phyloP scores from a whole-genome alignment of 352 stramenopile species.

The Sclerospora graminicola region DNA sequence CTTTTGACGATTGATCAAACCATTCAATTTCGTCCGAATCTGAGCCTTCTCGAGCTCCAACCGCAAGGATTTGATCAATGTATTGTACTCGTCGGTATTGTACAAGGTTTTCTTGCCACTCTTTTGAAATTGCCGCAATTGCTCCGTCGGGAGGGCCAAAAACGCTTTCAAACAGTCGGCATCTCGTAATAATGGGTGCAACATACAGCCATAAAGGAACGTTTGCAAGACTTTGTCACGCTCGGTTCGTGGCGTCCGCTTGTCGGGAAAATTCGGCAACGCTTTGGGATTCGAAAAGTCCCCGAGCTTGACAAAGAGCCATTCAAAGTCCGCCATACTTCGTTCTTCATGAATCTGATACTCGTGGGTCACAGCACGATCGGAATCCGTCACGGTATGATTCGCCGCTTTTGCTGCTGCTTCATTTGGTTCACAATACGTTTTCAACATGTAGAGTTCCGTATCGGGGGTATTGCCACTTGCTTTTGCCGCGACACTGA shows the following conservation, averaged over 20 bases:
- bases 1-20: constrained; percentile 51
- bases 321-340: constrained; percentile 75
- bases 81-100: constrained; percentile 70
- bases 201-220: constrained; percentile 71
- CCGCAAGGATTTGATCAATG: constrained; percentile 62
- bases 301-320: constrained; percentile 64
- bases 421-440: constrained; percentile 69
- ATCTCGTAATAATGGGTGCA: constrained; percentile 72
- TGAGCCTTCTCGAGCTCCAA: constrained; percentile 82
- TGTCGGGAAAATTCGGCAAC: constrained; percentile 69
- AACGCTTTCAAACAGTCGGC: constrained; percentile 79
- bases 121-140: constrained; percentile 67
- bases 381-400: constrained; percentile 38
- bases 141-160: constrained; percentile 54
- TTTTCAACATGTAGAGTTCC: constrained; percentile 67
- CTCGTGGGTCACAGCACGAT: constrained; percentile 69
- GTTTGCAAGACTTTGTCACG: constrained; percentile 66
- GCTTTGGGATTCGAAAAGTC: constrained; percentile 75
- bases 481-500: constrained; percentile 36
- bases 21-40: constrained; percentile 71
- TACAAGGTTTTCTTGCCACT: constrained; percentile 63
- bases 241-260: constrained; percentile 33
- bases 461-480: constrained; percentile 31
- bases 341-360: constrained; percentile 64
- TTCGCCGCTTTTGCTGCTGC: constrained; percentile 41